Evolutionary conservation across 192 early-diverging fungal species (phyloP).

Genomic region (Oehlia diaphana): DNA sequence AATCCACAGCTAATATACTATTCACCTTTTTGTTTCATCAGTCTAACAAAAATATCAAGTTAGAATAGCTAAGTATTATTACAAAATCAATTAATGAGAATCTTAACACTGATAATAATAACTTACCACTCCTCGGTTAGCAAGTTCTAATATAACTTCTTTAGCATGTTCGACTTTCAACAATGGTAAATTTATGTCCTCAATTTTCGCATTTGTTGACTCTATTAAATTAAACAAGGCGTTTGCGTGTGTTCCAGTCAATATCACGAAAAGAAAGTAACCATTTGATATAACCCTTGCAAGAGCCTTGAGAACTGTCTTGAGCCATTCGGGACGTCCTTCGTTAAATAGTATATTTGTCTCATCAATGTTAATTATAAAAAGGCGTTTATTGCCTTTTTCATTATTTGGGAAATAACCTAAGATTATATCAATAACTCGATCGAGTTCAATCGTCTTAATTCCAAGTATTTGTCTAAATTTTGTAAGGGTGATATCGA

Average conservation of each 20-base stretch:
- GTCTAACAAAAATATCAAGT: conserved; percentile 5
- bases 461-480: background rate
- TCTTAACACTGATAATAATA: background rate
- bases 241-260: background rate
- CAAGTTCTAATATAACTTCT: conserved; percentile 9
- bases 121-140: background rate
- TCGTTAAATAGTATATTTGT: background rate
- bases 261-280: background rate
- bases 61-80: background rate
- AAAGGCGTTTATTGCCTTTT: background rate
- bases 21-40: background rate
- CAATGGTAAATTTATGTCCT: conserved; percentile 19
- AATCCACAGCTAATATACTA: background rate
- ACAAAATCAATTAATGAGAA: background rate
- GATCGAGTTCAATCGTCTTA: background rate
- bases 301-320: background rate
- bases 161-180: background rate
- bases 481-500: background rate
- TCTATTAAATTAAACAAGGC: background rate
- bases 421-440: conserved; percentile 5
- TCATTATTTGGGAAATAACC: background rate
- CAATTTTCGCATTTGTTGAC: background rate
- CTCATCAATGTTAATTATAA: conserved; percentile 22
- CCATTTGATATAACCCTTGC: background rate
- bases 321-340: background rate